A percentile compares a stretch with the other conserved stretches of the same genome.
These are phyloP conservation scores for Candida cerambycidarum DNA, from an alignment of 805 yeast species.

Conservation along the genomic window DNA sequence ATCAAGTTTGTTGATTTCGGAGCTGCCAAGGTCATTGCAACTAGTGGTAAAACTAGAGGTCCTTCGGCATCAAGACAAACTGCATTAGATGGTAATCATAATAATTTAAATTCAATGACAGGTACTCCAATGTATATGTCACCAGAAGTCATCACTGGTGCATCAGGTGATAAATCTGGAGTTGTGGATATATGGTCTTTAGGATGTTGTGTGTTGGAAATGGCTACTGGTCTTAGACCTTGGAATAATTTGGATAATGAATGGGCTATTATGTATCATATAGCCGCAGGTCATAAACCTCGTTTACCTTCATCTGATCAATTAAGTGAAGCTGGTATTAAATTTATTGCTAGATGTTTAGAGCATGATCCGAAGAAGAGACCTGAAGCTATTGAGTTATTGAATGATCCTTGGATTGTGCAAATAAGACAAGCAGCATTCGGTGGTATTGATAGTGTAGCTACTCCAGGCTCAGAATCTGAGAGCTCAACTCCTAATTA, in stretches of 20 bases:
- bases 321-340: conserved; percentile 68
- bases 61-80: conserved; percentile 16
- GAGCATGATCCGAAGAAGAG: conserved; percentile 81
- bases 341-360: conserved; percentile 71
- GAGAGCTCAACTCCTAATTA: not conserved
- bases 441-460: conserved; percentile 36
- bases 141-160: conserved; percentile 91
- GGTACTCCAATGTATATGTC: conserved; percentile 99
- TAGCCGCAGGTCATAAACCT: conserved; percentile 93
- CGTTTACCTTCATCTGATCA: conserved; percentile 79
- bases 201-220: conserved; percentile 93
- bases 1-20: conserved; percentile 97
- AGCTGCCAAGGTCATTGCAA: conserved; percentile 87
- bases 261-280: conserved; percentile 98
- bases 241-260: conserved; percentile 97
- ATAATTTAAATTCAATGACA: conserved; percentile 54
- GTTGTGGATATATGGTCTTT: conserved; percentile 91
- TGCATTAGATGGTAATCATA: conserved; percentile 14
- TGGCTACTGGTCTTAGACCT: conserved; percentile 95
- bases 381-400: conserved; percentile 78
- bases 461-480: conserved; percentile 38
- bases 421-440: conserved; percentile 70
- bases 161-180: conserved; percentile 57
- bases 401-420: conserved; percentile 88
- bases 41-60: conserved; percentile 48